Evolutionary conservation across 208 protist species (phyloP), one percentile per base, ranked within the genome.

Genomic region (Trypanosoma theileri): DNA sequence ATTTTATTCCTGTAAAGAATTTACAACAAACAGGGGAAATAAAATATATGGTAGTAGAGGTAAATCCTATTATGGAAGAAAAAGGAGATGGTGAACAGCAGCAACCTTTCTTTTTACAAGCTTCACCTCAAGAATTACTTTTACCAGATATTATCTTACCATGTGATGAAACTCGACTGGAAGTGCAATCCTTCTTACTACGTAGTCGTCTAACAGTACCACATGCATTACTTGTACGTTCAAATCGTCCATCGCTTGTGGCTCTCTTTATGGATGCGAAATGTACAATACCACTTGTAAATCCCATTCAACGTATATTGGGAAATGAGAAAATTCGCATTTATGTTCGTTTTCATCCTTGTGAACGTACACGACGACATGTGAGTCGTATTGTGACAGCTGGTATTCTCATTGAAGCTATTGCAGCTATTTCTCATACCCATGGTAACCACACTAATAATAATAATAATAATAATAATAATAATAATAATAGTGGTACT

Each of bases 1-100:
- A 93, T 59, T 82, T 93, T 46, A 86, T 95, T 54, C 87, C 90
- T 6, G 81, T 95, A 19, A 92, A 86, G 59, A 93, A 95, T 41
- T 60, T 92, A 26, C 77, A 84, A 59, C 81, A 93, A 71, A 63
- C 75, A 3, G 48, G 63, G 0, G 85, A 92, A 59, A 75, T 93
- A 46, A 73, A 80, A 56, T 93, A 93, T 70, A 45, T 95, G 31
- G 80, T 84, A 13, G 80, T 95, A 11, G 84, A 89, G 63, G 54
- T 95, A 54, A 91, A 93, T 65, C 85, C 90, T 4, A 89, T 75
- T 2, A 74, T 82, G 52, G 85, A 85, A 42, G 75, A 84, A 19
- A 85, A 89, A 56, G 35, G 10, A 48, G 9, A 35, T 1, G 28
- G 6, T 35, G 28, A 35, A 35, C 28, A 35, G 28, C 28, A 35